Conservation (phyloP, 306 rosid genomes). For the Cicer pinnatifidum region DNA sequence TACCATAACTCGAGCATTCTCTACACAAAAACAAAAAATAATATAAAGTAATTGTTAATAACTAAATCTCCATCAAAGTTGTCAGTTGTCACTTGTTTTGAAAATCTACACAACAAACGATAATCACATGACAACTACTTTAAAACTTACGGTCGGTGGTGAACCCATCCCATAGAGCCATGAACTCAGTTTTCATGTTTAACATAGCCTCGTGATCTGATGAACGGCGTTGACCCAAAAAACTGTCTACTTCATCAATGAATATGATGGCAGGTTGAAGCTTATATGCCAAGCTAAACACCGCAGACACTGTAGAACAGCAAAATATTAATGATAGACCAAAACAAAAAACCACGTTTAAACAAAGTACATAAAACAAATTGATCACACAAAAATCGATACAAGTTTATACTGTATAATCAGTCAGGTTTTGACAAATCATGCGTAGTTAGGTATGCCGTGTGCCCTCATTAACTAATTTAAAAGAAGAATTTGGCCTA, state of each 20-base stretch:
- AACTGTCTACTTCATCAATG: constrained; percentile 98
- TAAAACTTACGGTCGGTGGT: constrained; percentile 86
- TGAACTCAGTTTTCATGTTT: constrained; percentile 98
- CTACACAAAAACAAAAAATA: constrained; percentile 47
- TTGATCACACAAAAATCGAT: constrained; percentile 19
- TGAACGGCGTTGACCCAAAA: constrained; percentile 92
- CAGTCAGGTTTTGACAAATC: constrained; percentile 25
- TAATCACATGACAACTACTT: constrained; percentile 1
- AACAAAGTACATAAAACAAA: constrained; percentile 34
- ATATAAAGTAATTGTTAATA: constrained; percentile 15
- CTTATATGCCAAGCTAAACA: constrained; percentile 95
- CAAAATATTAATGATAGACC: constrained; percentile 31
- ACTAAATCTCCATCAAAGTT: constrained; percentile 7
- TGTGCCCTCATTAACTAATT: constrained; percentile 7
- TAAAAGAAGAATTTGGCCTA: background rate
- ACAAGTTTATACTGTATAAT: constrained; percentile 1
- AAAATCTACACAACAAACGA: background rate
- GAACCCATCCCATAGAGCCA: constrained; percentile 99
- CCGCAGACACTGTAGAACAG: constrained; percentile 79
- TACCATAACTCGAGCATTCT: constrained; percentile 94
- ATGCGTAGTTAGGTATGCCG: constrained; percentile 6
- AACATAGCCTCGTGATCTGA: constrained; percentile 95
- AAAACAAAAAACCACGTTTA: constrained; percentile 16
- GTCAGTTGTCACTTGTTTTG: constrained; percentile 7
- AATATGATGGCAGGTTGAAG: constrained; percentile 98